Percentiles rank a stretch among this genome's conserved stretches.
Conservation (phyloP, 2,329 filamentous ascomycete species). For the Aureobasidium sp. region DNA sequence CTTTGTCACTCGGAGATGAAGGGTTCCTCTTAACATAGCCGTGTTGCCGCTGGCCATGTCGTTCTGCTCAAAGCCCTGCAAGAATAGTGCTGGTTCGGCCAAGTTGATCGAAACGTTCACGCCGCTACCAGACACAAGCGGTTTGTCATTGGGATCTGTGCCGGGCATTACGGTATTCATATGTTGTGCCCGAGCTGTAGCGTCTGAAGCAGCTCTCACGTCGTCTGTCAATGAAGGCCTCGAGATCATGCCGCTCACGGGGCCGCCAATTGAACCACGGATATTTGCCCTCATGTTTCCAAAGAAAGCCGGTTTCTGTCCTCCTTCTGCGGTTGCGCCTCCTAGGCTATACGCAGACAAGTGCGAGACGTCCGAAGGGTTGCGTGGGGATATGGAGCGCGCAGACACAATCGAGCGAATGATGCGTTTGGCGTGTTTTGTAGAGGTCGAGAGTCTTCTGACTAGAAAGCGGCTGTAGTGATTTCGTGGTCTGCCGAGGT, state of each 20-base stretch:
- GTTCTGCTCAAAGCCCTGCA: constrained; percentile 71
- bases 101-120: constrained; percentile 66
- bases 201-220: constrained; percentile 31
- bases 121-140: constrained; percentile 70
- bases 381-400: constrained; percentile 10
- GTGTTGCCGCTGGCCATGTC: constrained; percentile 59
- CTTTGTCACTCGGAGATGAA: constrained; percentile 78
- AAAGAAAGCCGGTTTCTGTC: not conserved
- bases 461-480: not conserved
- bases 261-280: constrained; percentile 35
- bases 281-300: constrained; percentile 32
- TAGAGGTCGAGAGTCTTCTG: constrained; percentile 44
- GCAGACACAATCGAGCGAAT: constrained; percentile 34
- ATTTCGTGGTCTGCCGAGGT: not conserved
- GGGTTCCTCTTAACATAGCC: constrained; percentile 75
- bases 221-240: constrained; percentile 37
- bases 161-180: constrained; percentile 23
- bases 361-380: constrained; percentile 22
- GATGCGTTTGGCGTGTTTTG: constrained; percentile 44
- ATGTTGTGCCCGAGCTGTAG: constrained; percentile 20
- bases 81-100: constrained; percentile 72
- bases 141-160: constrained; percentile 49
- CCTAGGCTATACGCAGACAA: constrained; percentile 16
- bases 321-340: not conserved
- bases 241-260: constrained; percentile 32